Base-by-base conservation (phyloP, 345 rosid genomes). In the Gossypioides kirkii region DNA sequence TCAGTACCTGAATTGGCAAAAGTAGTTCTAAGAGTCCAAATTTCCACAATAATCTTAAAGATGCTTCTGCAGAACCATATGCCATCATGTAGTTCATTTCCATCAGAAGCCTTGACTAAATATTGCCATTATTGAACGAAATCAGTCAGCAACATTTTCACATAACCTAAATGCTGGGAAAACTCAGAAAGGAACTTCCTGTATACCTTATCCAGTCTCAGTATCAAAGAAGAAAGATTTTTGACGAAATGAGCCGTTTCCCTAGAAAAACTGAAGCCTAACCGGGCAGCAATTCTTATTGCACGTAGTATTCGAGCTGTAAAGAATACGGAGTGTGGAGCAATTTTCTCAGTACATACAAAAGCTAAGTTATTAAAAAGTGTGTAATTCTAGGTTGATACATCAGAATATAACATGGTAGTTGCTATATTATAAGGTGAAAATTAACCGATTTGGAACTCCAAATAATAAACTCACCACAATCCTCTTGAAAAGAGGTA, bases 1-100 rank as follows among this genome's bases (percentile, higher is more conserved):
- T 28, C 10, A 45, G 71, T 59, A 89, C 98, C 89, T 91, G 98
- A 77, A 91, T 46, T 7, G 99, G 99, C 71, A 96, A 63, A 80
- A 96, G 85, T 75, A 91, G 70, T 81, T 93, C 99, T 14, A 96
- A 84, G 70, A 93, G 90, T 53, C 98, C 99, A 73, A 91, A 93
- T 84, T 84, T 96, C 99, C 97, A 96, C 58, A 96, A 73, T 74
- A 87, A 80, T 77, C 98, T 88, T 71, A 96, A 79, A 76, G 99
- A 93, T 73, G 98, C 90, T 88, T 93, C 97, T 32, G 94, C 96
- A 61, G 97, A 91, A 65, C 99, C 99, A 83, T 90, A 91, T 17
- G 99, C 93, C 53, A 96, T 80, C 99, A 96, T 91, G 82, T 93
- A 92, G 80, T 96, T 96, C 93, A 93, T 82, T 88, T 96, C 99